Evolutionary conservation across 208 protist genomes (phyloP).

Genomic region (Wallacemonas sp.): DNA sequence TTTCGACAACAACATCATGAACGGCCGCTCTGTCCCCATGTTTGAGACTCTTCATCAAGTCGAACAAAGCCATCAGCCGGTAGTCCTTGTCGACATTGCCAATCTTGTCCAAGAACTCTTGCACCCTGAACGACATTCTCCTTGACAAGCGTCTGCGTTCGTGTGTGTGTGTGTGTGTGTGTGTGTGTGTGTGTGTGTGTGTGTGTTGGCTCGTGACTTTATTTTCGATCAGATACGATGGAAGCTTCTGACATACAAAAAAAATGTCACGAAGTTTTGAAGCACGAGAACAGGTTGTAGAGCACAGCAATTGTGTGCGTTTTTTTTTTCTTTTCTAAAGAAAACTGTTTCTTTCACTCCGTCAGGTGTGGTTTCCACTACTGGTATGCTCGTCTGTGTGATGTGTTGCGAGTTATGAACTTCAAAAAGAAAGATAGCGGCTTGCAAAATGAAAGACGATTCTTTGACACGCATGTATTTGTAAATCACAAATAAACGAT

Average conservation of each 20-base stretch:
- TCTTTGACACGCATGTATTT: too few relatives aligned
- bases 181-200: too few relatives aligned
- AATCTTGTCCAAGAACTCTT: constrained; percentile 41
- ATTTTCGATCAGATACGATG: neutral
- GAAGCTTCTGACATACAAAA: neutral
- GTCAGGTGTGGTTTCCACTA: too few relatives aligned
- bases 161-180: neutral
- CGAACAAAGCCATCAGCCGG: constrained; percentile 71
- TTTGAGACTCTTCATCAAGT: constrained; percentile 40
- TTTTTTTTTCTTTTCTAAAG: constrained; percentile 5
- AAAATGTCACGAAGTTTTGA: neutral
- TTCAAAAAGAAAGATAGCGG: too few relatives aligned
- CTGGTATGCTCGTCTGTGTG: too few relatives aligned
- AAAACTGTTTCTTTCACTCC: neutral
- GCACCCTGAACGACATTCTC: constrained; percentile 18
- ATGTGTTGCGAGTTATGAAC: too few relatives aligned
- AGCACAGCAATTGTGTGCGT: constrained; percentile 3
- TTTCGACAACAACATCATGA: constrained; percentile 20
- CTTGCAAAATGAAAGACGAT: too few relatives aligned
- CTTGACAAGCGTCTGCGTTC: neutral
- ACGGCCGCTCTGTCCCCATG: constrained; percentile 5
- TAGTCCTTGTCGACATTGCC: constrained; percentile 62
- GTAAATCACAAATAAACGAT: too few relatives aligned
- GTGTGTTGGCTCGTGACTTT: too few relatives aligned
- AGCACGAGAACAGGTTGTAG: neutral